A percentile compares a stretch with the other conserved stretches of the same genome.
Conservation (phyloP, 164 flowering plant species). For the Kalanchoe fedtschenkoi region DNA sequence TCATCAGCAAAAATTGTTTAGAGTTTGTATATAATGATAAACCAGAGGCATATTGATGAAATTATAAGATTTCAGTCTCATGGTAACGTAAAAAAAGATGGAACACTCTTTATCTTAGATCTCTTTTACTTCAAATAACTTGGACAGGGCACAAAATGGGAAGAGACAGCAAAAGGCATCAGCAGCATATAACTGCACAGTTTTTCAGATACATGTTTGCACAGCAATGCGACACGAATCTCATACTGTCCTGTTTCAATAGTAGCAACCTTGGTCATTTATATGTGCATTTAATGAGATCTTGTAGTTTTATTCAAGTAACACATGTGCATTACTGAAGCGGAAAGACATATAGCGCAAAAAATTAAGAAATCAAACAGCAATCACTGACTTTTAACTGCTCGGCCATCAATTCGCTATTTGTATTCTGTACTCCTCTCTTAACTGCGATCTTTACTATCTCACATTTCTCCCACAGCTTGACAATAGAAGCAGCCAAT, state of each 20-base stretch:
- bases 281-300: background rate
- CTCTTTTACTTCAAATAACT: too few species aligned
- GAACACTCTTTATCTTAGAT: too few species aligned
- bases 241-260: too few species aligned
- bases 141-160: background rate
- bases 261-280: background rate
- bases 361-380: background rate
- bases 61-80: too few species aligned
- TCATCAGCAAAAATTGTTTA: too few species aligned
- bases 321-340: background rate
- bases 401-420: conserved; percentile 83
- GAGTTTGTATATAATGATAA: too few species aligned
- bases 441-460: conserved; percentile 91
- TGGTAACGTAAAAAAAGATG: too few species aligned
- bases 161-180: background rate
- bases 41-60: too few species aligned
- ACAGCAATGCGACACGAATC: background rate
- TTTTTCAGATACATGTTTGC: background rate
- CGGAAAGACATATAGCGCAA: background rate
- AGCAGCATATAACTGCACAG: background rate
- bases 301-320: background rate
- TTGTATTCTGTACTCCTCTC: conserved; percentile 89
- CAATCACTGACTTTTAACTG: conserved; percentile 60
- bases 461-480: conserved; percentile 96
- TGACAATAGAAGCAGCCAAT: conserved; percentile 72